Evolutionary conservation across 768 basidiomycete species (phyloP), one percentile per base, ranked within the genome.

Genomic region (Suillus paluster): DNA sequence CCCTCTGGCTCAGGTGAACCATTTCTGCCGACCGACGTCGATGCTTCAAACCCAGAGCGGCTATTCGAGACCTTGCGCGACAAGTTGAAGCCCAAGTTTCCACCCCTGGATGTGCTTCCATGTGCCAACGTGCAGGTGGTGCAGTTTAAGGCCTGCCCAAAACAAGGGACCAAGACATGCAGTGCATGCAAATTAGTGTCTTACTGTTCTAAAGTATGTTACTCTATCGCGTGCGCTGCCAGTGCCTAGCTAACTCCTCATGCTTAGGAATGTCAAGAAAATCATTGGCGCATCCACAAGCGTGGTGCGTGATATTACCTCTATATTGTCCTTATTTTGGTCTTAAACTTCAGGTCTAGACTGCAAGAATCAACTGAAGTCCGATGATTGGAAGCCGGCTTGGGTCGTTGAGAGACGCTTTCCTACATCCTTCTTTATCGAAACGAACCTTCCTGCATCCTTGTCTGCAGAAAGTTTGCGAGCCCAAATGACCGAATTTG

Each of bases 251-350:
- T 9, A 21, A n/a, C 59, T 15, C 49, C 7, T 39, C 8, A 8
- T 14, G 11, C 15, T 19, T 53, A 81, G 79, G 76, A 73, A 45
- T 83, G 82, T 60, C 82, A 83, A 65, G 69, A 42, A 21, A 65
- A 44, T 21, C 81, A 82, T 59, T 82, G 81, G 82, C 60, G 50
- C 2, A 41, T 27, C 2, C 81, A 83, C 60, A 81, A 81, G 59
- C 57, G 15, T 59, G 77, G 80, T 80, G 23, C 49, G 63, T 53
- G 17, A 21, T 23, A 34, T 34, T 38, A 8, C 17, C 23, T 0
- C 19, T n/a, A 41, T 42, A 7, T 7, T 50, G 11, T 53, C 17
- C 33, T 19, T 38, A 4, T 27, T n/a, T 39, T 10, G 9, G 1
- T 48, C 19, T 45, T 46, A 33, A 65, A 2, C 17, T 39, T 11